Evolutionary conservation across 768 basidiomycete species (phyloP).

Genomic region (Mycena metata): DNA sequence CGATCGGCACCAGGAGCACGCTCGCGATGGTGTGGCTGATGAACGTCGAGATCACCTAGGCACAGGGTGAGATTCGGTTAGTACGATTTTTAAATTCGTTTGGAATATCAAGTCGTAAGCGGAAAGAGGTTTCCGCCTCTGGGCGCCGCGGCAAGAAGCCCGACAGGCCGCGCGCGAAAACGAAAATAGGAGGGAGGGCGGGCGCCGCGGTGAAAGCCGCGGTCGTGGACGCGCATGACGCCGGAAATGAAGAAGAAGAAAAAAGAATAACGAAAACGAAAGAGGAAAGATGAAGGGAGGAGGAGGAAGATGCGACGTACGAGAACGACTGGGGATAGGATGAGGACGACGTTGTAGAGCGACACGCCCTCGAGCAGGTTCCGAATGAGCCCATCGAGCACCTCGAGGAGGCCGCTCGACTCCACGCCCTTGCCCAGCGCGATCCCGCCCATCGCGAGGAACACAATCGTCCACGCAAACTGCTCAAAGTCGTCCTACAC

Average conservation of each 20-base stretch:
- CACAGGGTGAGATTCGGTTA: too few species aligned
- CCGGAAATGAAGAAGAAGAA: too few species aligned
- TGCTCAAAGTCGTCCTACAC: conserved; percentile 93
- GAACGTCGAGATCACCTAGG: conserved; percentile 88
- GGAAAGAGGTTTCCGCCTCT: too few species aligned
- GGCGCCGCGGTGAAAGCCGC: too few species aligned
- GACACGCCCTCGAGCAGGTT: conserved; percentile 70
- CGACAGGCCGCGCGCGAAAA: too few species aligned
- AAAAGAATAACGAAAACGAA: conserved; percentile 27
- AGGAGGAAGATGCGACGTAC: conserved; percentile 60
- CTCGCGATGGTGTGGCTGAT: conserved; percentile 98
- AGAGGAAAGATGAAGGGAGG: conserved; percentile 24
- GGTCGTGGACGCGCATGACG: too few species aligned
- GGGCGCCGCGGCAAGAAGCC: too few species aligned
- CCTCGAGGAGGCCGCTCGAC: conserved; percentile 87
- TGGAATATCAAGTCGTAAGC: too few species aligned
- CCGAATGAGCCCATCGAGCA: conserved; percentile 77
- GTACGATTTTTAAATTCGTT: too few species aligned
- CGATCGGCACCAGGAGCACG: conserved; percentile 97
- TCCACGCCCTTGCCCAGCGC: conserved; percentile 94
- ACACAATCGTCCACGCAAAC: conserved; percentile 94
- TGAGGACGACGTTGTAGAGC: conserved; percentile 78
- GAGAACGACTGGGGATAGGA: conserved; percentile 78
- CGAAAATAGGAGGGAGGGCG: too few species aligned
- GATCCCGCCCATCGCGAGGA: conserved; percentile 98